phyloP scores from a whole-genome alignment of 1,284 basidiomycete genomes.

The Rhodotorula glutinis region DNA sequence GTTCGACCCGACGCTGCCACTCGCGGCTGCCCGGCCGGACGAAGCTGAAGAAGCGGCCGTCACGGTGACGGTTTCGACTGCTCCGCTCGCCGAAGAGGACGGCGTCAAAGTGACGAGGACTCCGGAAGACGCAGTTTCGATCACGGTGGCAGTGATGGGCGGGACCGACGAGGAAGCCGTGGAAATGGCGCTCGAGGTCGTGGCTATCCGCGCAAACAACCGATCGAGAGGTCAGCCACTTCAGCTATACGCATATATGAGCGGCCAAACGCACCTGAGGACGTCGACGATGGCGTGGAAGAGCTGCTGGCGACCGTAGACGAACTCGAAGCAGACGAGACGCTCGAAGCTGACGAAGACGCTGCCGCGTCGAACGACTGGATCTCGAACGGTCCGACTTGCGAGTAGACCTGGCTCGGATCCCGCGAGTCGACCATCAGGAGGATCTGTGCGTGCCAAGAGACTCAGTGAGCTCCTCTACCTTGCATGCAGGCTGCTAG shows the following conservation, averaged over 20 bases:
- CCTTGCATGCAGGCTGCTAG: neutral
- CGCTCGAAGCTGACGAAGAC: neutral
- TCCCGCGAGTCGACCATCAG: constrained; percentile 30
- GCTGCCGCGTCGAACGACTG: constrained; percentile 9
- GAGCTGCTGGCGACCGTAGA: neutral
- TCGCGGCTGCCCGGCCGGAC: neutral
- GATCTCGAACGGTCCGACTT: constrained; percentile 26
- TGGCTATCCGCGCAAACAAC: neutral
- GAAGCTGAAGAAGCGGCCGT: neutral
- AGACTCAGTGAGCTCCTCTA: neutral
- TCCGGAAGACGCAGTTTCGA: constrained; percentile 18
- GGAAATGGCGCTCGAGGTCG: neutral
- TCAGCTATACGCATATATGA: neutral
- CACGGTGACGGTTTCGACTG: neutral
- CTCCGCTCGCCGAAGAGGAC: neutral
- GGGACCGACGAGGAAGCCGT: constrained; percentile 3
- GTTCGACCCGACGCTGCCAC: neutral
- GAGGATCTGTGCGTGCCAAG: constrained; percentile 11
- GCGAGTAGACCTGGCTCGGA: constrained; percentile 20
- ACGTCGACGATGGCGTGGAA: neutral
- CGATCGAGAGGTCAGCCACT: neutral
- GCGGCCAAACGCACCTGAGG: neutral
- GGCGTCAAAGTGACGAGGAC: constrained; percentile 15
- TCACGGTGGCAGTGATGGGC: constrained; percentile 19
- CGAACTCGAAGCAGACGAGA: no score